A percentile compares a stretch with the other conserved stretches of the same genome.
Conservation (phyloP, 345 rosid genomes). For the Lepidium sativum region DNA sequence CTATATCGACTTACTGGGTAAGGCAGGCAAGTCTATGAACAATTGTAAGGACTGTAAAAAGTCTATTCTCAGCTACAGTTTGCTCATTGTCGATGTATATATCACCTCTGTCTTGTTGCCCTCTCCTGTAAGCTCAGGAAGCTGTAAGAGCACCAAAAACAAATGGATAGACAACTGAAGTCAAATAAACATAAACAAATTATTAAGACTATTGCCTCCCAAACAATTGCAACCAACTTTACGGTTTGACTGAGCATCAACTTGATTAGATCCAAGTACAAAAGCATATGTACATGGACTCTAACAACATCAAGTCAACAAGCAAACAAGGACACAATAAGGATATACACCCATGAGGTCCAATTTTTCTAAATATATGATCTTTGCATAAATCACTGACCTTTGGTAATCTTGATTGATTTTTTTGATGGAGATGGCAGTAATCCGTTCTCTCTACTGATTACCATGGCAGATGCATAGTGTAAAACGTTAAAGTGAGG, state of each 20-base stretch:
- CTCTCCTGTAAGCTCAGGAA: not conserved
- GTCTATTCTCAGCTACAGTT: not conserved
- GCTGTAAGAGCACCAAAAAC: not conserved
- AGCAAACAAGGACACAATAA: not conserved
- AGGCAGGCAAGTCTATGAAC: not conserved
- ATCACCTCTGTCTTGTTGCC: not conserved
- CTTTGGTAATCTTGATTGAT: slow-evolving; percentile 3
- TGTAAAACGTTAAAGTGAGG: not conserved
- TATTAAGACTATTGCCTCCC: no score
- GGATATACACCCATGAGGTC: not conserved
- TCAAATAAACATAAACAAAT: not conserved
- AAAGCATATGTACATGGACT: slow-evolving; percentile 6
- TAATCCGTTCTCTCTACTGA: slow-evolving; percentile 2
- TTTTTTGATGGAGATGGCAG: not conserved
- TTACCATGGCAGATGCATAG: not conserved
- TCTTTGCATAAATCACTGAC: not conserved
- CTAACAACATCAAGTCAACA: not conserved
- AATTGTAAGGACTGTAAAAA: not conserved
- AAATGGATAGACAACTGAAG: not conserved
- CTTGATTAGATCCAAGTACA: not conserved
- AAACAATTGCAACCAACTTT: not conserved
- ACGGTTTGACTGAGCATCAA: not conserved
- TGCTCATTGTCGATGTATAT: not conserved
- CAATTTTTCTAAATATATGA: not conserved
- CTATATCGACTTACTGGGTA: not conserved